Evolutionary conservation across 345 rosid genomes (phyloP).

Genomic region (Conringia planisiliqua): DNA sequence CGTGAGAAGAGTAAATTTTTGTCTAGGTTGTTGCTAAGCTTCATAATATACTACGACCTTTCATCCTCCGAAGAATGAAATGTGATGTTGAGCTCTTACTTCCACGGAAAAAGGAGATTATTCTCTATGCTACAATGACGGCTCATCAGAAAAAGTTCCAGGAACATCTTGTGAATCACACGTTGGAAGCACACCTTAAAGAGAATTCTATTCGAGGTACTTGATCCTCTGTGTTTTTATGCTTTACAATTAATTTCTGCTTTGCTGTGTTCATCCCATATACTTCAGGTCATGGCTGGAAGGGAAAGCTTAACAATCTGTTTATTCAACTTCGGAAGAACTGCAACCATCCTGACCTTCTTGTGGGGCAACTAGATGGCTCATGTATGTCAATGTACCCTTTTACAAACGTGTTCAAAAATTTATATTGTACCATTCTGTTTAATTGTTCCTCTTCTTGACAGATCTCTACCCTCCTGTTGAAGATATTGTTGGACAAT

Average conservation of each 20-base stretch:
- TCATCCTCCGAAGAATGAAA: conserved; percentile 93
- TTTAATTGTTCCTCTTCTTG: conserved; percentile 7
- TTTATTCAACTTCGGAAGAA: conserved; percentile 86
- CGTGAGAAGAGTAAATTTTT: conserved; percentile 12
- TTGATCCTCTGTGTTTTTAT: background rate
- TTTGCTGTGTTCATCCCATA: background rate
- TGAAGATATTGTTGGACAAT: conserved; percentile 76
- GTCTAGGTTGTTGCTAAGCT: conserved; percentile 86
- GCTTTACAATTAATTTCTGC: background rate
- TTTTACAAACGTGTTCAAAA: background rate
- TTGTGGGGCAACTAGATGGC: conserved; percentile 61
- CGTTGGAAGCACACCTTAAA: conserved; percentile 57
- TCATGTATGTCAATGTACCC: conserved; percentile 50
- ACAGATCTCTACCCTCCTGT: conserved; percentile 78
- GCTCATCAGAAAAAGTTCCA: conserved; percentile 81
- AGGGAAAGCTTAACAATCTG: conserved; percentile 75
- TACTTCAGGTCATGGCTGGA: conserved; percentile 51
- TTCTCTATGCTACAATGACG: conserved; percentile 83
- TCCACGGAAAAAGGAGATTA: conserved; percentile 90
- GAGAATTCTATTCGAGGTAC: conserved; percentile 52
- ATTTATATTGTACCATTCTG: background rate
- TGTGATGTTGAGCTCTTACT: conserved; percentile 88
- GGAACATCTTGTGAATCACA: conserved; percentile 73
- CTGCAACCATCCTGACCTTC: conserved; percentile 97
- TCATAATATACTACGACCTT: conserved; percentile 89